Evolutionary conservation across 2,329 filamentous ascomycete genomes (phyloP).

Genomic region (Grosmannia clavigera): DNA sequence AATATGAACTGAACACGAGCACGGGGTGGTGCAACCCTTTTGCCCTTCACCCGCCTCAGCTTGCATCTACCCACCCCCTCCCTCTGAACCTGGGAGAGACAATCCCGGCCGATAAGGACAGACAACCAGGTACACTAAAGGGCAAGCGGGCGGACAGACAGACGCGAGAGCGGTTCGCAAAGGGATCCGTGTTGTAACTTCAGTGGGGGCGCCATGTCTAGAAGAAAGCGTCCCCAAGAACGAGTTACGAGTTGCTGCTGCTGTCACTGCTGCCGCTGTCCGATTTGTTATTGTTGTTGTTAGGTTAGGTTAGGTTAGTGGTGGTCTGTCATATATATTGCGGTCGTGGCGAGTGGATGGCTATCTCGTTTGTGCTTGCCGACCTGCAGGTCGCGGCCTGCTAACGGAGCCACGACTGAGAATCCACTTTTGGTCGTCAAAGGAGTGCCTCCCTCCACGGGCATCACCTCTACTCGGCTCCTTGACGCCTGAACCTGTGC

Average conservation of each 20-base stretch:
- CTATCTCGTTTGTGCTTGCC: background rate
- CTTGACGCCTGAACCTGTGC: background rate
- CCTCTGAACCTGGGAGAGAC: background rate
- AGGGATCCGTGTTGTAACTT: background rate
- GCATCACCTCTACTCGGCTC: background rate
- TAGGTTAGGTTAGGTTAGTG: background rate
- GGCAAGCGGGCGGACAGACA: background rate
- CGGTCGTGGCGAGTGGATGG: background rate
- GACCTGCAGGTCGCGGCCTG: slow-evolving; percentile 1
- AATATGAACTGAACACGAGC: background rate
- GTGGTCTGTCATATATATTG: background rate
- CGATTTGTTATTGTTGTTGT: background rate
- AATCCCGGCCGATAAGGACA: background rate
- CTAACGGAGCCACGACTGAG: background rate
- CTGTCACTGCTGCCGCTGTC: background rate
- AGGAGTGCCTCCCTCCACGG: background rate
- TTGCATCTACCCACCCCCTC: background rate
- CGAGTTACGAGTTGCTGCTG: background rate
- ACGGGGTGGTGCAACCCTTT: background rate
- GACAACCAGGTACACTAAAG: background rate
- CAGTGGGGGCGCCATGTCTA: background rate
- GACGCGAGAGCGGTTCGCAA: background rate
- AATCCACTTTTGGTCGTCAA: background rate
- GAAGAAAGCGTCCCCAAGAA: background rate
- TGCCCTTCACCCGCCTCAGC: background rate